These are phyloP conservation scores for Scutellaria galericulata DNA, from an alignment of 257 asterid genomes.

Conservation along the genomic window DNA sequence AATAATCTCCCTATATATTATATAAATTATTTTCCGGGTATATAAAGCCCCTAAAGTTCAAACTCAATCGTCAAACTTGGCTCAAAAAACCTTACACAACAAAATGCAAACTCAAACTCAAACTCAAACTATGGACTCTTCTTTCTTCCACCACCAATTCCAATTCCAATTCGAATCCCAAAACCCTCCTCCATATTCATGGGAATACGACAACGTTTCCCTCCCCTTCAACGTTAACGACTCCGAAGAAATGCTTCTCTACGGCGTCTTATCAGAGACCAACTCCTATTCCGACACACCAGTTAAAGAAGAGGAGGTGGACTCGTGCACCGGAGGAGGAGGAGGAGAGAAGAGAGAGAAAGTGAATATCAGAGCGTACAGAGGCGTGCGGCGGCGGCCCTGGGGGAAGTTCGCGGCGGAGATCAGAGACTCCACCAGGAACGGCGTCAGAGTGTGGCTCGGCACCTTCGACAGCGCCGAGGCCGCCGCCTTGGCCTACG, in stretches of 20 bases:
- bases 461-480: slow-evolving; percentile 89
- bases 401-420: slow-evolving; percentile 96
- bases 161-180: slow-evolving; percentile 24
- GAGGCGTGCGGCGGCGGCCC: slow-evolving; percentile 84
- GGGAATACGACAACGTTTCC: slow-evolving; percentile 44
- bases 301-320: slow-evolving; percentile 61
- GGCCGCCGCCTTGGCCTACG: slow-evolving; percentile 88
- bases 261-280: slow-evolving; percentile 42
- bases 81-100: not conserved
- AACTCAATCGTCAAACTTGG: slow-evolving; percentile 5
- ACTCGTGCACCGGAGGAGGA: slow-evolving; percentile 29
- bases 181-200: slow-evolving; percentile 26
- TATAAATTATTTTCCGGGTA: slow-evolving; percentile 39
- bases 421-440: slow-evolving; percentile 81
- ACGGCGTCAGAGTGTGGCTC: slow-evolving; percentile 82
- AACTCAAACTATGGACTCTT: slow-evolving; percentile 8
- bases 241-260: slow-evolving; percentile 72
- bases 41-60: slow-evolving; percentile 41
- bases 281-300: slow-evolving; percentile 36
- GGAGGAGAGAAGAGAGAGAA: slow-evolving; percentile 32
- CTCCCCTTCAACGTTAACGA: slow-evolving; percentile 74
- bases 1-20: not conserved
- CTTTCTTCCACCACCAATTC: too few relatives aligned
- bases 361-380: slow-evolving; percentile 32
- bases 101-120: not conserved